phyloP scores from a whole-genome alignment of 2,329 filamentous ascomycete genomes.

The Cercospora zeina region DNA sequence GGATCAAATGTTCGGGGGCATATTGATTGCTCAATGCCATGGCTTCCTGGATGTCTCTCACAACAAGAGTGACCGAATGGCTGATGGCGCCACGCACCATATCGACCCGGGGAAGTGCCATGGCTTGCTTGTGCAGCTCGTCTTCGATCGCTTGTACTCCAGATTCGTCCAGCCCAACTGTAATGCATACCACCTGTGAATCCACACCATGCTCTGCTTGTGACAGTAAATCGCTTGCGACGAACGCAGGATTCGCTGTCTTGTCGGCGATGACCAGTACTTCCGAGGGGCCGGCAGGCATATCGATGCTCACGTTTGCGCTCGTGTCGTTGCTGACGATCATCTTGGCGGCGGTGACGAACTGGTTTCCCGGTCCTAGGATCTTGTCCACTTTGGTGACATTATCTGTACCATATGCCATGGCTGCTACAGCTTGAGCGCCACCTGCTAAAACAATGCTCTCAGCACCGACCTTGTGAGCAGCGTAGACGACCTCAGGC shows the following conservation, averaged over 20 bases:
- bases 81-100: conserved; percentile 88
- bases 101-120: conserved; percentile 82
- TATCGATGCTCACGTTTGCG: conserved; percentile 92
- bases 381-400: conserved; percentile 99
- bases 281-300: conserved; percentile 96
- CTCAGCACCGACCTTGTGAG: conserved; percentile 94
- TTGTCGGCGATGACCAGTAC: conserved; percentile 94
- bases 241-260: conserved; percentile 85
- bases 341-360: conserved; percentile 99
- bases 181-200: conserved; percentile 90
- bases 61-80: conserved; percentile 83
- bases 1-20: conserved; percentile 92
- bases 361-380: conserved; percentile 94
- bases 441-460: conserved; percentile 94
- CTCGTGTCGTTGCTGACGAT: conserved; percentile 95
- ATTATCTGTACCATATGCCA: conserved; percentile 95
- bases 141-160: conserved; percentile 83
- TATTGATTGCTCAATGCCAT: conserved; percentile 86
- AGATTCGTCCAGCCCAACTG: conserved; percentile 72
- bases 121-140: conserved; percentile 83
- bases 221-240: conserved; percentile 89
- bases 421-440: conserved; percentile 90
- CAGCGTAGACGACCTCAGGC: conserved; percentile 95
- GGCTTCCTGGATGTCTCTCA: conserved; percentile 74
- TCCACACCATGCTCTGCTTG: conserved; percentile 97